A percentile compares a stretch with the other conserved stretches of the same genome.
Conservation (phyloP, 768 basidiomycete species). For the Rhodosporidiobolus odoratus region DNA sequence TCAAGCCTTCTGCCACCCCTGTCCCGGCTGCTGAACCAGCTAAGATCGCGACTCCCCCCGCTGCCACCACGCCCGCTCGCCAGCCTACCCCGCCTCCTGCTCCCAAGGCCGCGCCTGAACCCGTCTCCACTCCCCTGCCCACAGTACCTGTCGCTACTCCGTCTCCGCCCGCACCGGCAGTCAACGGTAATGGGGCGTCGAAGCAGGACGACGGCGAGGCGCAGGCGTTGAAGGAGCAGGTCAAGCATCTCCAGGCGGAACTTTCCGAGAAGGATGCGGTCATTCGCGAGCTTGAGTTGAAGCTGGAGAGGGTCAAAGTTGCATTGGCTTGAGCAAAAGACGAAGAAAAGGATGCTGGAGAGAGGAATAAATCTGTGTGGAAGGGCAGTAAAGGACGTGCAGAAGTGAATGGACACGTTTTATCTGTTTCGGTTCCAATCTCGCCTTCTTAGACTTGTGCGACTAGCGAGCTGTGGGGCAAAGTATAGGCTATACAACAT, state of each 20-base stretch:
- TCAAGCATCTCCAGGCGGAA: slow-evolving; percentile 59
- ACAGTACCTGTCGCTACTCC: too few relatives aligned
- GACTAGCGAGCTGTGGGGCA: too few relatives aligned
- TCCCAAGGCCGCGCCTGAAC: too few relatives aligned
- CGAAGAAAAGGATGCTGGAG: too few relatives aligned
- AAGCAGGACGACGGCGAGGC: slow-evolving; percentile 10
- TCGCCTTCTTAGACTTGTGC: too few relatives aligned
- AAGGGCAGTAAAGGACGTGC: too few relatives aligned
- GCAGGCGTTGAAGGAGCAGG: slow-evolving; percentile 54
- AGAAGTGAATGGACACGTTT: too few relatives aligned
- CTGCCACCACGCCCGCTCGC: neutral
- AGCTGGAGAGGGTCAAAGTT: slow-evolving; percentile 32
- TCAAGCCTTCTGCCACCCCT: slow-evolving; percentile 30
- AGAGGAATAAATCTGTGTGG: too few relatives aligned
- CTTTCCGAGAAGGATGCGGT: slow-evolving; percentile 73
- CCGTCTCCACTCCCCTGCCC: too few relatives aligned
- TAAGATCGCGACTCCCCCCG: neutral
- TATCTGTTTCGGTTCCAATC: neutral
- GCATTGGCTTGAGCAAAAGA: slow-evolving; percentile 7
- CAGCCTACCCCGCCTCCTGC: slow-evolving; percentile 29
- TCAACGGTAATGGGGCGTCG: neutral
- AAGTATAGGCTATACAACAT: too few relatives aligned
- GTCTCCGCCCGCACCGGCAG: too few relatives aligned
- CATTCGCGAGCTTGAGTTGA: slow-evolving; percentile 72
- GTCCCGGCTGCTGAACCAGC: slow-evolving; percentile 38